Percentiles rank a stretch among this genome's conserved stretches.
phyloP scores from a whole-genome alignment of 2,329 filamentous ascomycete species.

The Metarhizium robertsii region DNA sequence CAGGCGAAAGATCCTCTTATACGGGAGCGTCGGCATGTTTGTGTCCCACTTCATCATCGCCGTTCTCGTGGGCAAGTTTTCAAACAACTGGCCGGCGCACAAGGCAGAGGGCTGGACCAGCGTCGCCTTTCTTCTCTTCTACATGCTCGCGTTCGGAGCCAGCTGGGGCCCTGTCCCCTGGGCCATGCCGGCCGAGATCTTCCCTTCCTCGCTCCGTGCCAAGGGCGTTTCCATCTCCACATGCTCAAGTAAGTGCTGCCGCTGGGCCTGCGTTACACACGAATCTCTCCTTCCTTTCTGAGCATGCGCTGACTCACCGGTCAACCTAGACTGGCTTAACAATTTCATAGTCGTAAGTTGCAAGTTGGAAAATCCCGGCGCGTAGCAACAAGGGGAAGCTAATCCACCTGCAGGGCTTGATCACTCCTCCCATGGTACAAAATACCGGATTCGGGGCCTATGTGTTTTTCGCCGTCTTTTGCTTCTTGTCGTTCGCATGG shows the following conservation, averaged over 20 bases:
- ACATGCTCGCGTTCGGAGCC: conserved; percentile 50
- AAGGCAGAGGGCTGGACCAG: conserved; percentile 18
- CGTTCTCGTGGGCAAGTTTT: conserved; percentile 16
- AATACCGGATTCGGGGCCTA: conserved; percentile 41
- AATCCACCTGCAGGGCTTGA: conserved; percentile 27
- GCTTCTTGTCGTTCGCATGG: conserved; percentile 44
- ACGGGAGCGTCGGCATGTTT: conserved; percentile 17
- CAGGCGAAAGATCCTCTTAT: conserved; percentile 15
- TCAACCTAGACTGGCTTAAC: conserved; percentile 40
- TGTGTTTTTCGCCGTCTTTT: conserved; percentile 50
- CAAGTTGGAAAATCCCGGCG: conserved; percentile 14
- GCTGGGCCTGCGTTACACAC: not conserved
- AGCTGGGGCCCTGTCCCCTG: conserved; percentile 46
- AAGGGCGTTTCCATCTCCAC: conserved; percentile 55
- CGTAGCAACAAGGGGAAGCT: conserved; percentile 19
- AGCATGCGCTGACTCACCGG: not conserved
- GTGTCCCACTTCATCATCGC: conserved; percentile 17
- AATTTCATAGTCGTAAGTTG: conserved; percentile 46
- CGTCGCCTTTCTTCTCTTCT: conserved; percentile 32
- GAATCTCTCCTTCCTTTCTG: not conserved
- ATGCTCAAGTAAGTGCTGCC: conserved; percentile 30
- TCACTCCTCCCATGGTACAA: conserved; percentile 50
- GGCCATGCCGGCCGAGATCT: conserved; percentile 47
- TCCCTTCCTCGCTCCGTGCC: conserved; percentile 49
- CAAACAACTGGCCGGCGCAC: conserved; percentile 14